phyloP scores from a whole-genome alignment of 306 rosid genomes.

The Glycine latifolia region DNA sequence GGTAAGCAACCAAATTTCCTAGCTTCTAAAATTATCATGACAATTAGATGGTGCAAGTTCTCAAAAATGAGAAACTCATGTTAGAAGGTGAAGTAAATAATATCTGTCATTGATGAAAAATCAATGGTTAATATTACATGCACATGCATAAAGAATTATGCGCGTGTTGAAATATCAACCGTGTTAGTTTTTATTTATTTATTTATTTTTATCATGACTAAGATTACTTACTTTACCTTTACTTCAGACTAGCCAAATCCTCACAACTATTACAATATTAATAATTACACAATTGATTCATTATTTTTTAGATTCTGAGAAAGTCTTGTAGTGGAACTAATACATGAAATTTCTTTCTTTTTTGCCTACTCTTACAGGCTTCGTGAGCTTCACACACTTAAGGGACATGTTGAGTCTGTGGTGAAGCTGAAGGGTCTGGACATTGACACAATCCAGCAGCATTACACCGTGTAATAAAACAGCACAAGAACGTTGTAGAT shows the following conservation, averaged over 20 bases:
- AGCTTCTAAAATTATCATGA: background rate
- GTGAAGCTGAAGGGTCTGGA: constrained; percentile 96
- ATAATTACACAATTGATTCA: background rate
- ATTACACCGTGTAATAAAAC: constrained; percentile 80
- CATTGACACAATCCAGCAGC: constrained; percentile 93
- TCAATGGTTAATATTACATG: too few relatives aligned
- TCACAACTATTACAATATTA: background rate
- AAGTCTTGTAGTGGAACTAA: background rate
- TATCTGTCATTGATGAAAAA: too few relatives aligned
- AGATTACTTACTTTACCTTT: background rate
- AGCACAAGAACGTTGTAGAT: constrained; percentile 39
- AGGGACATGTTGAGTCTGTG: constrained; percentile 98
- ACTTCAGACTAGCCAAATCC: background rate
- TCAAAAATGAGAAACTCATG: too few relatives aligned
- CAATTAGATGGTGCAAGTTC: too few relatives aligned
- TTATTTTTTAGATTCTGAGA: too few relatives aligned
- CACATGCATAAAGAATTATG: too few relatives aligned
- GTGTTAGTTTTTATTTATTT: too few relatives aligned
- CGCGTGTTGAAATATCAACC: too few relatives aligned
- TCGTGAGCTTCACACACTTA: constrained; percentile 95
- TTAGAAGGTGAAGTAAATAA: too few relatives aligned
- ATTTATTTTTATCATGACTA: background rate
- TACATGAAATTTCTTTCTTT: background rate
- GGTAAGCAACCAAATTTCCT: constrained; percentile 56
- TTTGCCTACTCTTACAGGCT: constrained; percentile 59